Evolutionary conservation across 192 early-diverging fungal species (phyloP).

Genomic region (Funneliformis geosporum): DNA sequence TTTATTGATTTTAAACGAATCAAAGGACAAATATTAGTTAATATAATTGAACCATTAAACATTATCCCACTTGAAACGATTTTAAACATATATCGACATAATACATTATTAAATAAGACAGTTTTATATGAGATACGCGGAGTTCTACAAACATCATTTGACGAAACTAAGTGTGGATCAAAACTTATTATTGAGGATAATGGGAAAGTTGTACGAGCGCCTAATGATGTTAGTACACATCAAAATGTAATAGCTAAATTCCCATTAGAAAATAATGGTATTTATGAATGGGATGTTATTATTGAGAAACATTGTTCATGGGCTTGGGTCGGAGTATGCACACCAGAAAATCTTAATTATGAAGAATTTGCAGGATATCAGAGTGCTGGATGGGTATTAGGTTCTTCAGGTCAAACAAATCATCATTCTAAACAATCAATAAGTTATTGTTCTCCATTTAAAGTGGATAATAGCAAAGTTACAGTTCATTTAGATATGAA

Average conservation of each 20-base stretch:
- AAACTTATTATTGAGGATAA: neutral
- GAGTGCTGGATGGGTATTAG: neutral
- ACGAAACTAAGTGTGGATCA: neutral
- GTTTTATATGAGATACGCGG: too few species aligned
- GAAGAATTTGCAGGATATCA: neutral
- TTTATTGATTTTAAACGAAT: too few species aligned
- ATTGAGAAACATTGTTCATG: neutral
- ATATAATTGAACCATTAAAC: neutral
- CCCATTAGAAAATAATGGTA: neutral
- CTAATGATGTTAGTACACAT: too few species aligned
- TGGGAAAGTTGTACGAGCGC: neutral
- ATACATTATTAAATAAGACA: neutral
- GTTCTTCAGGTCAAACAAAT: neutral
- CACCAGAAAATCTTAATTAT: neutral
- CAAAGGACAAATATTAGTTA: neutral
- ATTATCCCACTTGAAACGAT: neutral
- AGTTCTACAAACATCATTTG: too few species aligned
- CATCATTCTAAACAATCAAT: neutral
- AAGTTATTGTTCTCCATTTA: neutral
- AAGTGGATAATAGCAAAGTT: neutral
- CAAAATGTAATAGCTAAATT: neutral
- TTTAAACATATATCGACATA: neutral
- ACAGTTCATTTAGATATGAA: slow-evolving; percentile 31
- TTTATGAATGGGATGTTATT: slow-evolving; percentile 22
- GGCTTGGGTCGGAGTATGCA: neutral